Percentiles rank a stretch among this genome's conserved stretches.
Evolutionary conservation across 2,329 filamentous ascomycete species (phyloP).

Genomic region (Chrysoporthe cubensis): DNA sequence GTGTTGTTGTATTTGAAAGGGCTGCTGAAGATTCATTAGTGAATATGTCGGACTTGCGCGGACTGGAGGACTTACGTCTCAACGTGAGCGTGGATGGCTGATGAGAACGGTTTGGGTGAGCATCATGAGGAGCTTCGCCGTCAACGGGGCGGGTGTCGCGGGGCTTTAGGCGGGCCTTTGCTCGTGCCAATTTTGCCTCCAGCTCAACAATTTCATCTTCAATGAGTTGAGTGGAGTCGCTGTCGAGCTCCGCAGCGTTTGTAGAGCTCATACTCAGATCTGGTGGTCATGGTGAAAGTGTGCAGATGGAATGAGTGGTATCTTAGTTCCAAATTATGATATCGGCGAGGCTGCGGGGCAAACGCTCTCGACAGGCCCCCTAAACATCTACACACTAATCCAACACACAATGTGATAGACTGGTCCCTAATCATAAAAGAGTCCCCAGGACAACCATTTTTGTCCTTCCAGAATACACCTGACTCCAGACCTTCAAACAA

Average conservation of each 20-base stretch:
- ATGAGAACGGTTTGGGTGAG: slow-evolving; percentile 28
- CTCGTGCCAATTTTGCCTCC: slow-evolving; percentile 46
- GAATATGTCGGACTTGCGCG: slow-evolving; percentile 20
- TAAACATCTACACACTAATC: slow-evolving; percentile 19
- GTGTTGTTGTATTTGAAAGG: slow-evolving; percentile 43
- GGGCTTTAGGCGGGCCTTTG: slow-evolving; percentile 48
- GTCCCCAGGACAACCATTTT: slow-evolving; percentile 1
- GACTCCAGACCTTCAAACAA: slow-evolving; percentile 25
- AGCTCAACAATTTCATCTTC: slow-evolving; percentile 62
- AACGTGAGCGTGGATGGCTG: background rate
- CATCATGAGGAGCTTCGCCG: slow-evolving; percentile 30
- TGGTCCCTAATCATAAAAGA: slow-evolving; percentile 12
- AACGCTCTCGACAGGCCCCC: slow-evolving; percentile 20
- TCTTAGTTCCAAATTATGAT: slow-evolving; percentile 22
- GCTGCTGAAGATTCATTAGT: slow-evolving; percentile 5
- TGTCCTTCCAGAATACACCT: slow-evolving; percentile 28
- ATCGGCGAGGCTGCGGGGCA: slow-evolving; percentile 26
- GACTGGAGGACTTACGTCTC: background rate
- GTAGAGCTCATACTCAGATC: slow-evolving; percentile 19
- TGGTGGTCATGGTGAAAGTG: slow-evolving; percentile 1
- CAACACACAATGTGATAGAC: slow-evolving; percentile 13
- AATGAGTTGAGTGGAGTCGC: slow-evolving; percentile 31
- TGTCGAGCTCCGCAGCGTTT: background rate
- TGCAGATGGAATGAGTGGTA: slow-evolving; percentile 1
- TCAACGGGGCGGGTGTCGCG: slow-evolving; percentile 39